Base-by-base conservation (phyloP, 2,329 filamentous ascomycete genomes). In the Pseudofabraea citricarpa region DNA sequence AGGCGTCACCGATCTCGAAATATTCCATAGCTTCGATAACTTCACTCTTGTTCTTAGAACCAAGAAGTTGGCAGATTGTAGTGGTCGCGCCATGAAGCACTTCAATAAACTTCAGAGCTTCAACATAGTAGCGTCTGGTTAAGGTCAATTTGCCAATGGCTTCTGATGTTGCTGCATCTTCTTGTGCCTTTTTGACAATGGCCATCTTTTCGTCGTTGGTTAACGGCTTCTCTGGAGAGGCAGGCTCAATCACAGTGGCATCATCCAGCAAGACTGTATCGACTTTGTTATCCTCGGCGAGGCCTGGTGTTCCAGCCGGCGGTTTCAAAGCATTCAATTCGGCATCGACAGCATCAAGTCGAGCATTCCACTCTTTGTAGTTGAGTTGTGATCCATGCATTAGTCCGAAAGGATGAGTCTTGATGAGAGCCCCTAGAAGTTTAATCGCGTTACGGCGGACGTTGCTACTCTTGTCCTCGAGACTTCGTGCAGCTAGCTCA, bases 11-110 rank as follows among this genome's bases (percentile, higher is more conserved):
- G 35, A 95, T 81, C 55, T 94, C 90, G 55, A 98, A 95, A 67
- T 94, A 98, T 62, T 98, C 93, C 82, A 98, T 98, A 13, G 94
- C 93, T 64, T 98, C 94, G 49, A 98, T 95, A 20, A 97, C 87
- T 64, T 98, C 93, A 56, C 88, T 95, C 74, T 98, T 98, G 72
- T 98, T 98, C 60, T 87, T 88, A 22, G 93, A 94, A 5, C 89
- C 88, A 3, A 98, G 76, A 15, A 98, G 75, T 64, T 96, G 91
- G 50, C 85, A 89, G 24, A 97, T 83, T 2, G 82, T 81, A 7
- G 77, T 76, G 1, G 90, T 94, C 18, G 88, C 87, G 9, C 85
- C 80, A 53, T 96, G 88, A 18, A 98, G 73, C 5, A 94, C 85
- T 49, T 95, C 85, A 53, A 98, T 95, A 60, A 98, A 98, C 51